Base-by-base conservation (phyloP, 2,329 filamentous ascomycete species). In the Bretziella fagacearum region DNA sequence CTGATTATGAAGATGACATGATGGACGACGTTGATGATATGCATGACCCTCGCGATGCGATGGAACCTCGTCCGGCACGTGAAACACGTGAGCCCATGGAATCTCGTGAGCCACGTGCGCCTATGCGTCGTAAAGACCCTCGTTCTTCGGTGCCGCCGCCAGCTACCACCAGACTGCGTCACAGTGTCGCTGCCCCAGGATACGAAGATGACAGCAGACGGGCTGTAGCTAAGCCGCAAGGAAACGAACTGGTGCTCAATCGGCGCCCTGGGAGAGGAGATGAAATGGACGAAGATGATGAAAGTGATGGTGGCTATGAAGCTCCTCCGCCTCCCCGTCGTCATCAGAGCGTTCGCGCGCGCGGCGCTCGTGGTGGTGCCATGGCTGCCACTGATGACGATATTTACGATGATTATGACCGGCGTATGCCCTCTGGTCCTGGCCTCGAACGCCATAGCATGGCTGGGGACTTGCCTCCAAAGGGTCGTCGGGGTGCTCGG, bases 221-320 rank as follows among this genome's bases (percentile, higher is more conserved):
- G 29, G 27, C 22, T 35, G 27, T 40, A 11, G n/a, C 39, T 2
- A 40, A 44, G 27, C 10, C 44, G 11, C 44, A 46, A 18, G 39
- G 49, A 17, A 40, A 51, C 20, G 49, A 51, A 40, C 44, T 51
- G 10, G 45, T 51, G 7, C 23, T 50, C 6, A 33, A 22, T 10
- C 33, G 46, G 7, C 46, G 41, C 18, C 20, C 17, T 2, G 41
- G 40, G 36, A 22, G 27, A 26, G 13, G 10, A 20, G 45, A 47
- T 13, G 49, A 51, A 3, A 37, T 46, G 40, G 49, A 51, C 6
- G 45, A 47, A 6, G 49, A 51, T 26, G 49, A 51, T 15, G 44
- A 44, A 13, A 47, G 44, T 33, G 48, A 45, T 11, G 29, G n/a
- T 32, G 23, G 8, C 32, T 25, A 32, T 46, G 33, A 36, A 3